A percentile compares a stretch with the other conserved stretches of the same genome.
These are phyloP conservation scores for Saksenaea vasiformis DNA, from an alignment of 371 early-diverging fungal genomes.

Conservation along the genomic window DNA sequence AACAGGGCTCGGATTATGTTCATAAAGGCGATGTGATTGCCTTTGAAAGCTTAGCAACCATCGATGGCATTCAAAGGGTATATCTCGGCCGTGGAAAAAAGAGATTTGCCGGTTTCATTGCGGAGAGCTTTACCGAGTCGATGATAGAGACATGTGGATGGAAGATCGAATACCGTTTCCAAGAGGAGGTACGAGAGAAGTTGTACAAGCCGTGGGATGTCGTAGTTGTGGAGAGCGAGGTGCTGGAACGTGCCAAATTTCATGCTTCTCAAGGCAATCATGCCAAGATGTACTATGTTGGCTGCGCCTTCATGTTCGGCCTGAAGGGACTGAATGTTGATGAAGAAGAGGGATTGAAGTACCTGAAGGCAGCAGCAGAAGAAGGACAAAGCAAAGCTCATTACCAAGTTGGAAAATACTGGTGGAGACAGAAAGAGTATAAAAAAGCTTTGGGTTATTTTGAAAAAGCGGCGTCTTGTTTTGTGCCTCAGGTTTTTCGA, in stretches of 20 bases:
- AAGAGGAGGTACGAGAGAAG: neutral
- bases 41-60: neutral
- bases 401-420: neutral
- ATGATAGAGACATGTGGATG: neutral
- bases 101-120: neutral
- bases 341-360: neutral
- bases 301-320: neutral
- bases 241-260: neutral
- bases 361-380: neutral
- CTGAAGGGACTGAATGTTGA: neutral
- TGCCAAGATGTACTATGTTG: neutral
- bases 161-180: neutral
- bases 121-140: neutral
- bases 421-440: neutral
- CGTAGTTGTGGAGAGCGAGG: neutral
- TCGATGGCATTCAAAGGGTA: neutral
- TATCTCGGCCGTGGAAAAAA: neutral
- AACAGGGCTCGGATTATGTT: neutral
- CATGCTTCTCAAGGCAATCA: neutral
- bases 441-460: neutral
- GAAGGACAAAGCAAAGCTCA: neutral
- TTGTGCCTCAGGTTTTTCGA: neutral
- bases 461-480: neutral
- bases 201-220: neutral
- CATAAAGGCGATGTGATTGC: neutral